Evolutionary conservation across 1,284 basidiomycete species (phyloP), one percentile per base, ranked within the genome.

Genomic region (Ceratobasidium sp.): DNA sequence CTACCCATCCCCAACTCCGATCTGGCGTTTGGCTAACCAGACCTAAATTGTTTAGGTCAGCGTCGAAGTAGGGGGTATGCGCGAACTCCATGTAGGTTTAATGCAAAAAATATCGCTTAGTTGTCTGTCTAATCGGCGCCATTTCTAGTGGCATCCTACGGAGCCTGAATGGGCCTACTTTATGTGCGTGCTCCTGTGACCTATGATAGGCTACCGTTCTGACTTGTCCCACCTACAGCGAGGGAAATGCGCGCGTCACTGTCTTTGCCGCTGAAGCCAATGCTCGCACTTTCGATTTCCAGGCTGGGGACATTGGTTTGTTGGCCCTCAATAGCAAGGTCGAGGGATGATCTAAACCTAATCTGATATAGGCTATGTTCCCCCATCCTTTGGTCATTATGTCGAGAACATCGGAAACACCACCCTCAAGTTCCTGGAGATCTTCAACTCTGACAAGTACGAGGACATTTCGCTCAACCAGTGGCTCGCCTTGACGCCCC

Each of bases 321-420:
- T 75, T 12, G 10, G 2, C 4, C 27, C 43, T 12, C 43, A 6
- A 12, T 22, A 47, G 7, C 7, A 47, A 12, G 10, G 10, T 12
- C 6, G 12, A 17, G 38, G 38, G 7, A 40, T 8, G 17, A 40
- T 8, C 38, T 40, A 7, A 40, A 7, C 8, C 38, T 8, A 8
- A 47, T 47, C 8, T 8, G 12, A 20, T 12, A 45, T 62, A 82
- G 82, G 83, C 32, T 87, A 86, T 71, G 82, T 88, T 54, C 86
- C 86, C n/a, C 81, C 83, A 17, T 80, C 82, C 1, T 84, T 83
- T 76, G 86, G 85, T 2, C 88, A 89, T 74, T 90, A 87, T 73
- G 82, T 90, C n/a, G 87, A 90, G 78, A 89, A 89, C 74, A 86
- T 81, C n/a, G 88, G 88, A 6, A 86, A 88, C 73, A 83, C 83